Evolutionary conservation across 108 stramenopile species (phyloP).

Genomic region (Cyclotella kingstonii): DNA sequence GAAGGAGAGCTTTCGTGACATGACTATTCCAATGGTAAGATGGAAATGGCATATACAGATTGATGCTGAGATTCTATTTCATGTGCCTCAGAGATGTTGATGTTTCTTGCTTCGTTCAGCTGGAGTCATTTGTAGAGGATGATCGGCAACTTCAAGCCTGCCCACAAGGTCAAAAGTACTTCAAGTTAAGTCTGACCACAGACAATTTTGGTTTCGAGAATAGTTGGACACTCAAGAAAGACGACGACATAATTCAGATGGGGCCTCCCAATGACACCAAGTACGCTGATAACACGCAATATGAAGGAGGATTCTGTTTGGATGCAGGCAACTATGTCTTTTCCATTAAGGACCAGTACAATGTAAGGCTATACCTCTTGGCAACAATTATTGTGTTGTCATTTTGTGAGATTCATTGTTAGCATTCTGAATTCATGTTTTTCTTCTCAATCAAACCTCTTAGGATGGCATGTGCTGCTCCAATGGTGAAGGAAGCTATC

Average conservation of each 20-base stretch:
- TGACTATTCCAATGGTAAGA: background rate
- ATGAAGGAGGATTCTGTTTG: slow-evolving; percentile 13
- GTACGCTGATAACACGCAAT: slow-evolving; percentile 10
- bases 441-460: background rate
- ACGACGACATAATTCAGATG: background rate
- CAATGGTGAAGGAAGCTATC: slow-evolving; percentile 10
- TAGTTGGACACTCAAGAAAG: slow-evolving; percentile 5
- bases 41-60: background rate
- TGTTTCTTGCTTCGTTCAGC: background rate
- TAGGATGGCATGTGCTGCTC: slow-evolving; percentile 13
- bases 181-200: slow-evolving; percentile 13
- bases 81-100: background rate
- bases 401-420: background rate
- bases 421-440: no score
- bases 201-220: slow-evolving; percentile 23
- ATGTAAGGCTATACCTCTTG: no score
- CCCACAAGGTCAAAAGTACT: background rate
- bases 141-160: slow-evolving; percentile 11
- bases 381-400: background rate
- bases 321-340: slow-evolving; percentile 6
- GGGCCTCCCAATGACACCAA: slow-evolving; percentile 3
- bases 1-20: background rate
- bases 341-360: slow-evolving; percentile 10
- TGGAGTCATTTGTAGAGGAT: background rate
- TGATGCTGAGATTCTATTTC: background rate